Evolutionary conservation across 495 filamentous ascomycete genomes (phyloP).

Genomic region (Thozetella sp.): DNA sequence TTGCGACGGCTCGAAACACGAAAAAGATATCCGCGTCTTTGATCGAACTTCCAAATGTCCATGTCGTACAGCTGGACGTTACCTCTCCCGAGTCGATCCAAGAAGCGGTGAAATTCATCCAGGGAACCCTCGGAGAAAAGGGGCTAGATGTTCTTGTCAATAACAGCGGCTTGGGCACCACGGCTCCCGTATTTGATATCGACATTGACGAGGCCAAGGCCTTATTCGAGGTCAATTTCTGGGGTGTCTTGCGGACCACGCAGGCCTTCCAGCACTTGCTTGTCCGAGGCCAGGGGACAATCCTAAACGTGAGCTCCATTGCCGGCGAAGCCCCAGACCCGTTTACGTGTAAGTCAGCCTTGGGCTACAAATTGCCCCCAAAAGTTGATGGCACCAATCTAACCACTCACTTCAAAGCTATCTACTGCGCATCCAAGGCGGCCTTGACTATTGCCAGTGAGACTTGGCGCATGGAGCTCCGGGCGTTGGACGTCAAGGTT

Average conservation of each 20-base stretch:
- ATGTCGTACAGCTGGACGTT: conserved; percentile 35
- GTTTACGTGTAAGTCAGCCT: not conserved
- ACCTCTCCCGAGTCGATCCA: conserved; percentile 12
- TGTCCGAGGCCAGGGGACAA: conserved; percentile 40
- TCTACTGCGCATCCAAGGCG: conserved; percentile 27
- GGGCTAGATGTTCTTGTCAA: conserved; percentile 38
- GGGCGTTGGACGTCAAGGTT: conserved; percentile 21
- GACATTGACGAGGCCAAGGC: conserved; percentile 37
- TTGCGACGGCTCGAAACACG: conserved; percentile 44
- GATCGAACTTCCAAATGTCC: conserved; percentile 17
- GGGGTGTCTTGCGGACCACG: conserved; percentile 41
- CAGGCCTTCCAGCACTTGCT: conserved; percentile 50
- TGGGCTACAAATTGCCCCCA: not conserved
- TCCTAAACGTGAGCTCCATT: conserved; percentile 42
- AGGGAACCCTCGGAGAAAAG: conserved; percentile 21
- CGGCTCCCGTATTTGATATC: conserved; percentile 41
- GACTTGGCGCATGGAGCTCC: conserved; percentile 22
- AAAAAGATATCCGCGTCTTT: conserved; percentile 30
- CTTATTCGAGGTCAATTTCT: conserved; percentile 54
- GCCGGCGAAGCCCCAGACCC: not conserved
- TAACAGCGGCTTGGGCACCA: conserved; percentile 40
- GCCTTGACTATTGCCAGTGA: conserved; percentile 18
- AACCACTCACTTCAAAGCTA: not conserved
- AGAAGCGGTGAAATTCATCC: conserved; percentile 17
- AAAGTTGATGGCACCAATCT: no score